Evolutionary conservation across 1,139 yeast species (phyloP).

Genomic region (Saccharomyces hybrid): DNA sequence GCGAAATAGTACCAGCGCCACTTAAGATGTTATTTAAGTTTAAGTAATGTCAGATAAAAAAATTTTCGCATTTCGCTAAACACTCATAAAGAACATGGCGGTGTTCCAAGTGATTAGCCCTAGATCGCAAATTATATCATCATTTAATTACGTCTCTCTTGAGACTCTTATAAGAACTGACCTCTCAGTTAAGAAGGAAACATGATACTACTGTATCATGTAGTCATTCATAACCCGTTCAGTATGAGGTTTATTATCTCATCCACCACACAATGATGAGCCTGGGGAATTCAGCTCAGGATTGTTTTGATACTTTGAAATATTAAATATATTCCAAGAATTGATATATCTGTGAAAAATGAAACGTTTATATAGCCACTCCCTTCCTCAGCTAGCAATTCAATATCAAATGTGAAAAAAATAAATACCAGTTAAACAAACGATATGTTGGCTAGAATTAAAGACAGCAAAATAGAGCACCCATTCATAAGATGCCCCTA

Average conservation of each 20-base stretch:
- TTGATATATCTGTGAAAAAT: too few species aligned
- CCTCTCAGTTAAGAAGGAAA: constrained; percentile 1
- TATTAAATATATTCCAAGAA: too few species aligned
- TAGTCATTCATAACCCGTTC: background rate
- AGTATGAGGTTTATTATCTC: too few species aligned
- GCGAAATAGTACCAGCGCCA: background rate
- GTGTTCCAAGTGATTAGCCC: constrained; percentile 35
- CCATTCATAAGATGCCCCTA: background rate
- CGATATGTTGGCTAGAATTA: too few species aligned
- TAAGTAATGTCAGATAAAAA: constrained; percentile 21
- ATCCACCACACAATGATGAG: too few species aligned
- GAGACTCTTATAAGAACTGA: background rate
- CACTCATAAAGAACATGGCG: constrained; percentile 41
- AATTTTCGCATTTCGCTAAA: constrained; percentile 36
- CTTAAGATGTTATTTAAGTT: background rate
- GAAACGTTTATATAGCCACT: too few species aligned
- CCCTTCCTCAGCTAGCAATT: too few species aligned
- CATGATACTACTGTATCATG: background rate
- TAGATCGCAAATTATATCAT: constrained; percentile 67
- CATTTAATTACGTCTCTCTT: constrained; percentile 22
- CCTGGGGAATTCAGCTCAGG: too few species aligned
- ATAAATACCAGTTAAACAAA: too few species aligned
- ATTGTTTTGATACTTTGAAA: too few species aligned
- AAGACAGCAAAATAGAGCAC: background rate
- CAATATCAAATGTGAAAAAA: too few species aligned